Base-by-base conservation (phyloP, 495 filamentous ascomycete species). In the Trichocladium antarcticum region DNA sequence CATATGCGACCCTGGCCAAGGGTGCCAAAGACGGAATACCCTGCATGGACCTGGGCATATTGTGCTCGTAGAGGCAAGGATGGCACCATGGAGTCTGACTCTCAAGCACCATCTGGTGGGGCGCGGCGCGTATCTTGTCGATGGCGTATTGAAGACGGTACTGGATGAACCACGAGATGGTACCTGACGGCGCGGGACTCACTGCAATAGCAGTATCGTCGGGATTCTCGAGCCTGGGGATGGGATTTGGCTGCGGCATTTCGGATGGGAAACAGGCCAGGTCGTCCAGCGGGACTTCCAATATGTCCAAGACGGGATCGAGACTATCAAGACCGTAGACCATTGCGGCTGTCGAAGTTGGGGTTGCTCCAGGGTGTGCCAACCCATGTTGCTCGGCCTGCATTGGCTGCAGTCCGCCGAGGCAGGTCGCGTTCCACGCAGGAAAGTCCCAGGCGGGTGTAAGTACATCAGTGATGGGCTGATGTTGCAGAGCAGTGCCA, bases 31-130 rank as follows among this genome's bases (percentile, higher is more conserved):
- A 10, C 11, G 24, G 24, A 27, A 38, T 62, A 72, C 74, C 74
- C 61, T 77, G 68, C 55, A 78, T 66, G 3, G 50, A 62, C 16
- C 54, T 51, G 0, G 75, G 75, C 72, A 77, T 75, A 6, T 57
- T 42, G 14, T 66, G 61, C 34, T 60, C 55, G 47, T 77, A 77
- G 0, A 78, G 58, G 12, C 63, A 55, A 1, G 57, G 64, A 51
- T 78, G 74, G 46, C 64, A 67, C 74, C 74, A 78, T 0, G 68
- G 68, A 0, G 70, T 76, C 43, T 64, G 62, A 36, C 67, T 73
- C 54, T 74, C 62, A 3, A 61, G 46, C 1, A 75, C 70, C 69
- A 77, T 73, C 52, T 61, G 72, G 24, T 56, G 60, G 0, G 74
- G 71, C 10, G 69, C 60, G 4, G 60, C 51, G 24, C 65, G 65